Percentiles rank a stretch among this genome's conserved stretches.
phyloP scores from a whole-genome alignment of 352 stramenopile genomes.

The Albugo laibachii region DNA sequence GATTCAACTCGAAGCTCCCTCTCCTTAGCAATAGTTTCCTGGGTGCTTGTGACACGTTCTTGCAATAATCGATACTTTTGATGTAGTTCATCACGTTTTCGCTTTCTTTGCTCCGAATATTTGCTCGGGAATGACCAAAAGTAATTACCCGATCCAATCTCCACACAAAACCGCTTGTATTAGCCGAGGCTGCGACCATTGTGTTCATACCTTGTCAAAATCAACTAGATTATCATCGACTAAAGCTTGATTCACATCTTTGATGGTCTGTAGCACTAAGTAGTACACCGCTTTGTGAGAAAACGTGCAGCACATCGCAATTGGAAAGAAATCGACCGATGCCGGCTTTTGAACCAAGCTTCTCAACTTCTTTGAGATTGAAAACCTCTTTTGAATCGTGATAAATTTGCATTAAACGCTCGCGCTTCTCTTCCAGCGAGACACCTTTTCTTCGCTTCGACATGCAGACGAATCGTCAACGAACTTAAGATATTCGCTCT shows the following conservation, averaged over 20 bases:
- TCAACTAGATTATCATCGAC: slow-evolving; percentile 67
- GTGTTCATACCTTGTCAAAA: slow-evolving; percentile 35
- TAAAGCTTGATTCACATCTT: slow-evolving; percentile 75
- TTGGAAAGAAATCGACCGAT: slow-evolving; percentile 22
- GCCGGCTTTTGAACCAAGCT: slow-evolving; percentile 62
- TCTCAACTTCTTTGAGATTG: slow-evolving; percentile 78
- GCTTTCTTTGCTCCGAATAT: slow-evolving; percentile 53
- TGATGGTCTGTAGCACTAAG: slow-evolving; percentile 72
- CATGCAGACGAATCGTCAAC: slow-evolving; percentile 12
- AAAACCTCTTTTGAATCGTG: slow-evolving; percentile 71
- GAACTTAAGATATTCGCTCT: no score
- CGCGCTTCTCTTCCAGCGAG: slow-evolving; percentile 68
- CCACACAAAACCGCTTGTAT: not conserved
- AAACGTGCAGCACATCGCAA: not conserved
- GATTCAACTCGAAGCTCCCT: slow-evolving; percentile 29
- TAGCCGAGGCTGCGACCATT: not conserved
- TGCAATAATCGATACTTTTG: slow-evolving; percentile 2
- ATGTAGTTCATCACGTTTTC: slow-evolving; percentile 30
- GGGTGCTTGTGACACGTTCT: not conserved
- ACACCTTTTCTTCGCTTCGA: slow-evolving; percentile 56
- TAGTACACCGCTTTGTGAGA: not conserved
- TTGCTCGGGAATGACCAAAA: slow-evolving; percentile 80
- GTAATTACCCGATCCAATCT: slow-evolving; percentile 76
- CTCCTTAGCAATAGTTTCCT: slow-evolving; percentile 19
- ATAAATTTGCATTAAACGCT: slow-evolving; percentile 71